Base-by-base conservation (phyloP, 805 yeast species). In the Yueomyces sinensis region DNA sequence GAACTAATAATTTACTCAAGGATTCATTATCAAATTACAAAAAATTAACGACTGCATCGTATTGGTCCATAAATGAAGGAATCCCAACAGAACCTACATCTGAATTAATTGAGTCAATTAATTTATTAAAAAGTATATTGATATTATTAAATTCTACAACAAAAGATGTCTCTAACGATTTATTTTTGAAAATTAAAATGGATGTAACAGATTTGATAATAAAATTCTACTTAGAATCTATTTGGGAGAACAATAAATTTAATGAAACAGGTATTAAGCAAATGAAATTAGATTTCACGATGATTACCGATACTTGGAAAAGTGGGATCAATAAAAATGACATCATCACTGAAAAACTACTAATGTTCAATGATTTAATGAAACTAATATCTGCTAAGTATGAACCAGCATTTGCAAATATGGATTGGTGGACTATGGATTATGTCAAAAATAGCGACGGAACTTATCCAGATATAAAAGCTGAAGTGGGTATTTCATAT, bases 181-280 rank as follows among this genome's bases (percentile, higher is more conserved):
- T n/a, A n/a, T n/a, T n/a, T n/a, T n/a, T n/a, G n/a, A n/a, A n/a
- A n/a, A n/a, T n/a, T n/a, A n/a, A n/a, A n/a, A n/a, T n/a, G n/a
- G n/a, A n/a, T n/a, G n/a, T n/a, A n/a, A n/a, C n/a, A n/a, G n/a
- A n/a, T n/a, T n/a, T n/a, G n/a, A n/a, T n/a, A n/a, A 48, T 60
- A 1, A 52, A 51, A n/a, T 54, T 52, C 31, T 49, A 59, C 31
- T 41, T 54, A 15, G 61, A 59, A 32, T 50, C 59, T 7, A 54
- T 62, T 23, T 44, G 62, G 22, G 62, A 61, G 37, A 38, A 54
- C 17, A 62, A 61, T 35, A 58, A 55, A 33, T 62, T 63, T 39
- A 57, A 52, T 29, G 30, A 40, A 9, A 13, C 37, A 2, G 66
- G 66, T 2, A 37, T 61, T 11, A 40, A 41, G 3, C 66, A 63